Percentiles rank a stretch among this genome's conserved stretches.
Conservation (phyloP, 306 rosid species). For the Castanopsis chinensis region DNA sequence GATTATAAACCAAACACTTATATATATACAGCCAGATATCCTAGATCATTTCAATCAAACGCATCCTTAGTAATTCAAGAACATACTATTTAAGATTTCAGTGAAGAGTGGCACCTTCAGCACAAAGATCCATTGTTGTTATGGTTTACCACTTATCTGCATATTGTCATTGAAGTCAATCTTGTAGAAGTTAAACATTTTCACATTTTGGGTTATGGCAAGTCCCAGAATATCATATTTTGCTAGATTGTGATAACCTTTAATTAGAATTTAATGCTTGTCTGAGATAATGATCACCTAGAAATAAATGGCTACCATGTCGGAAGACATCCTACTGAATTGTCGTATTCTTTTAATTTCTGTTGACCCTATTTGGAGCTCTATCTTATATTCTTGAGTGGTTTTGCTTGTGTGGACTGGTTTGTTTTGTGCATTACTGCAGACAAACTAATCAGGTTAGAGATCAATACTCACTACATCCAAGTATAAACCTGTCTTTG, state of each 20-base stretch:
- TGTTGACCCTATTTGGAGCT: neutral
- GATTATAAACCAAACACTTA: too few relatives aligned
- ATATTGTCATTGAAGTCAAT: neutral
- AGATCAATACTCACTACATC: constrained; percentile 53
- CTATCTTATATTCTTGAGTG: constrained; percentile 5
- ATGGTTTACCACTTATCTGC: too few relatives aligned
- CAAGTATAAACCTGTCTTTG: constrained; percentile 50
- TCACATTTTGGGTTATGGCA: neutral
- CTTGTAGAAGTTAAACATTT: neutral
- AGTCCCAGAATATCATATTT: neutral
- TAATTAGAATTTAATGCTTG: neutral
- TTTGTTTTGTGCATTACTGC: constrained; percentile 48
- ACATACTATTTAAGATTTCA: too few relatives aligned
- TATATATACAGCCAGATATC: too few relatives aligned
- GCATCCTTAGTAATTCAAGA: too few relatives aligned
- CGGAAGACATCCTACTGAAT: too few relatives aligned
- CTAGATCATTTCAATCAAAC: too few relatives aligned
- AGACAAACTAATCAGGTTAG: constrained; percentile 63
- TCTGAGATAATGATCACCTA: neutral
- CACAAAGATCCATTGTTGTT: too few relatives aligned
- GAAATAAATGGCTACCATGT: neutral
- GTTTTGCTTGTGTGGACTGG: constrained; percentile 57
- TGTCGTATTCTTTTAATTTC: neutral
- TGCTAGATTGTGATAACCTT: neutral
- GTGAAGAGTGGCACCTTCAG: too few relatives aligned